Evolutionary conservation across 2,329 filamentous ascomycete genomes (phyloP), one percentile per base, ranked within the genome.

Genomic region (Aspergillus puulaauensis): DNA sequence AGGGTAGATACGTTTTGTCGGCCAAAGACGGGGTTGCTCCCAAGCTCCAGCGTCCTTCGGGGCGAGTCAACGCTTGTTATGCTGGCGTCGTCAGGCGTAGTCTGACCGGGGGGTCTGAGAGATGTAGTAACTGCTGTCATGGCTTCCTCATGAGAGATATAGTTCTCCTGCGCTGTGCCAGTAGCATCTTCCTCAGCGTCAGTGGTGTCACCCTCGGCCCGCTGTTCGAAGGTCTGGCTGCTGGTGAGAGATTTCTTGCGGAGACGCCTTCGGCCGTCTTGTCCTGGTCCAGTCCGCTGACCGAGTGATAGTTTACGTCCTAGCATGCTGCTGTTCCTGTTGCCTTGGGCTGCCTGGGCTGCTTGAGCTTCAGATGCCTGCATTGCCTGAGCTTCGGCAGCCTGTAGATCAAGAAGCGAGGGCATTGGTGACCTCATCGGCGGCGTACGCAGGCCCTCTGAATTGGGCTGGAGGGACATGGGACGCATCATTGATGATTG

Each of bases 241-340:
- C 17, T 31, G 23, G 7, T 27, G 15, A 17, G 44, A 2, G 44
- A 47, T 15, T 33, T 31, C 15, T 47, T 47, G 23, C 15, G 23
- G 12, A 47, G 44, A 15, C 23, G 21, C 6, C 31, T 19, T 1
- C 44, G 17, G 11, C 43, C 41, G 17, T 11, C 15, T 3, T 77
- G 72, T 17, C 74, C 76, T 35, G 77, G 77, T 0, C 75, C 74
- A 27, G 74, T 70, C 19, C 75, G 69, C 8, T 75, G 70, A 49
- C 75, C 75, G 12, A 78, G 71, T 3, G 76, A 75, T 7, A 75
- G 57, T 33, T 74, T 72, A 31, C 73, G 69, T 6, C 44, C 24
- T 17, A 49, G 70, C 69, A 15, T 77, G 65, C 15, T 67, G 66
- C 51, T 68, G 67, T 14, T 65, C 67, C 12, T 72, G 68, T 6